Conservation (phyloP, 179 eudicot species). For the Silene vulgaris region DNA sequence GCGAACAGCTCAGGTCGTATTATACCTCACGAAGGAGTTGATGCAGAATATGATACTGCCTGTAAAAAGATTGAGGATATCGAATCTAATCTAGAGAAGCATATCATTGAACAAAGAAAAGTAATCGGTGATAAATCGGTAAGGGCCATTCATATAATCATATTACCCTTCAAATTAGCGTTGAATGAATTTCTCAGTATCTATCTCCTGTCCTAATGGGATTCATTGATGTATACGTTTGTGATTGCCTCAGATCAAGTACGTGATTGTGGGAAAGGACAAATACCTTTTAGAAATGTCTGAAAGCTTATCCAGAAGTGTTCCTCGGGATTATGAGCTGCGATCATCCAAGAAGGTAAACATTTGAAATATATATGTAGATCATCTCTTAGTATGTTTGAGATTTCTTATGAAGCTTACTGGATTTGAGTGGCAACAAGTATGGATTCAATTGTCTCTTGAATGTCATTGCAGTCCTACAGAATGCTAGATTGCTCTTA, state of each 20-base stretch:
- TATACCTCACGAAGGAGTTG: conserved; percentile 80
- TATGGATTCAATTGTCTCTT: conserved; percentile 1
- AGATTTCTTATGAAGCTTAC: conserved; percentile 2
- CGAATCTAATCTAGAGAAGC: conserved; percentile 52
- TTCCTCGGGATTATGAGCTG: conserved; percentile 71
- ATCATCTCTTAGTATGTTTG: not conserved
- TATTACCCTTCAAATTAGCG: not conserved
- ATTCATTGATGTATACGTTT: conserved; percentile 11
- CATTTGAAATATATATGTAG: not conserved
- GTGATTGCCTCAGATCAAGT: conserved; percentile 49
- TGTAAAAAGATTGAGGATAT: conserved; percentile 51
- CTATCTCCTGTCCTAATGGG: conserved; percentile 17
- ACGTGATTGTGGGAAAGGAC: conserved; percentile 85
- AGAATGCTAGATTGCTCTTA: not conserved
- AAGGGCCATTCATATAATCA: conserved; percentile 15
- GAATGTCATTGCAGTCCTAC: not conserved
- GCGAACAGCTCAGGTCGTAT: conserved; percentile 86
- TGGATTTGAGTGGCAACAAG: conserved; percentile 15
- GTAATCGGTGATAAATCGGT: conserved; percentile 68
- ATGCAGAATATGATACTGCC: conserved; percentile 72
- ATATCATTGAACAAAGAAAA: conserved; percentile 73
- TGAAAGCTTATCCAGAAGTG: conserved; percentile 47
- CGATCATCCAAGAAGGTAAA: conserved; percentile 90
- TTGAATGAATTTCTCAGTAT: conserved; percentile 15
- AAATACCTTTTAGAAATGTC: conserved; percentile 85